These are phyloP conservation scores for Colletotrichum sublineola DNA, from an alignment of 2,329 filamentous ascomycete genomes.

Conservation along the genomic window DNA sequence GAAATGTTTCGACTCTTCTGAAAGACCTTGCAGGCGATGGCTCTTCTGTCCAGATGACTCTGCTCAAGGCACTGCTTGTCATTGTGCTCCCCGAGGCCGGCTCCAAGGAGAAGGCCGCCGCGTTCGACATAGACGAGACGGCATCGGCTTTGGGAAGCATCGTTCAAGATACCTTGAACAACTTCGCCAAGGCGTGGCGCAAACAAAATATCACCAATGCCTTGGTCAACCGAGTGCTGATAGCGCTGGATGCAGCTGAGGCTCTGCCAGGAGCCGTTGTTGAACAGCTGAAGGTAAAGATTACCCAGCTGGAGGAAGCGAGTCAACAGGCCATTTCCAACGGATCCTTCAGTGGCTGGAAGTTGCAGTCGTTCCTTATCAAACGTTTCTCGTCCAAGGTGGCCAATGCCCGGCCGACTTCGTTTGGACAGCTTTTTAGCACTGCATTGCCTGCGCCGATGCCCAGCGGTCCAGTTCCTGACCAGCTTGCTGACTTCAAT, in stretches of 20 bases:
- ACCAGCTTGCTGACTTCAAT: constrained; percentile 32
- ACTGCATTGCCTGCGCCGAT: constrained; percentile 10
- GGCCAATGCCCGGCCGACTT: constrained; percentile 50
- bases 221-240: constrained; percentile 23
- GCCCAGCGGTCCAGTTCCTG: constrained; percentile 19
- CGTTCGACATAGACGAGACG: constrained; percentile 13
- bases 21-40: constrained; percentile 36
- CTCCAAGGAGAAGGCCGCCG: constrained; percentile 28
- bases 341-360: constrained; percentile 60
- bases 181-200: constrained; percentile 31
- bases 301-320: constrained; percentile 53
- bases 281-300: constrained; percentile 50
- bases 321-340: constrained; percentile 51
- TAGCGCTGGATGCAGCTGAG: constrained; percentile 46
- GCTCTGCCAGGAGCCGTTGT: constrained; percentile 48
- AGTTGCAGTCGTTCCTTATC: constrained; percentile 59
- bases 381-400: constrained; percentile 52
- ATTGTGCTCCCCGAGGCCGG: constrained; percentile 49
- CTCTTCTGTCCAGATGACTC: constrained; percentile 51
- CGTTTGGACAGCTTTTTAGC: constrained; percentile 47
- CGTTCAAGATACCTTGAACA: constrained; percentile 27
- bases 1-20: constrained; percentile 46
- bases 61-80: constrained; percentile 52
- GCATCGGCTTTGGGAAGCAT: constrained; percentile 10
- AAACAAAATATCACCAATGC: constrained; percentile 30